A percentile compares a stretch with the other conserved stretches of the same genome.
phyloP scores from a whole-genome alignment of 1,284 basidiomycete species.

The Hemileia vastatrix region DNA sequence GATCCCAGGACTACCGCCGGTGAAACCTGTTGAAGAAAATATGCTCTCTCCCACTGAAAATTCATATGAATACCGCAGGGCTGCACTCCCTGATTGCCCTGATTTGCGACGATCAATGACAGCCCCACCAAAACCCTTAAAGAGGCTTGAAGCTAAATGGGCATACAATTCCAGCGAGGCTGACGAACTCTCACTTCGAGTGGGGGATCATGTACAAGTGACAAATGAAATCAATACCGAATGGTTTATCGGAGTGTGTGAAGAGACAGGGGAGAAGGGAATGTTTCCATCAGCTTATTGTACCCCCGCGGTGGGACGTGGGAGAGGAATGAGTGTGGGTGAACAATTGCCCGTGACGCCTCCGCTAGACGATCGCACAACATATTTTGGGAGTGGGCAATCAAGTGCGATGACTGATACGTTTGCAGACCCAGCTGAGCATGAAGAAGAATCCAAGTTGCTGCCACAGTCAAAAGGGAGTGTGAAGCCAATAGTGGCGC shows the following conservation, averaged over 20 bases:
- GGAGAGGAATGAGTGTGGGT: too few species aligned
- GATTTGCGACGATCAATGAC: neutral
- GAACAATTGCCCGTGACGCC: neutral
- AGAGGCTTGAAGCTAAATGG: constrained; percentile 18
- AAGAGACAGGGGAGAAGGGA: constrained; percentile 15
- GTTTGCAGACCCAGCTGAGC: constrained; percentile 20
- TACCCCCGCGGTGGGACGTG: too few species aligned
- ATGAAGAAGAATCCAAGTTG: constrained; percentile 14
- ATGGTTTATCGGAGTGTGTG: constrained; percentile 16
- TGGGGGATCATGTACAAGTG: constrained; percentile 15
- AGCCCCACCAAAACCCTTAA: neutral
- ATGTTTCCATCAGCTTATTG: constrained; percentile 23
- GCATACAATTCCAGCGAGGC: constrained; percentile 14
- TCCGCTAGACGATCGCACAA: neutral
- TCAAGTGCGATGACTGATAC: too few species aligned
- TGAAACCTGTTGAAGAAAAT: neutral
- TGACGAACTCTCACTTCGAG: constrained; percentile 12
- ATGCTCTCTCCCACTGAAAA: too few species aligned
- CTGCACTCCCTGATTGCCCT: constrained; percentile 1
- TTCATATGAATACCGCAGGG: too few species aligned
- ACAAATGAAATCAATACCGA: constrained; percentile 17
- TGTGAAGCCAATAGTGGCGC: too few species aligned
- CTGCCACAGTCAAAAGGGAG: too few species aligned
- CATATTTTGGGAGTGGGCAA: neutral
- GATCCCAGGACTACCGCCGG: constrained; percentile 17